These are phyloP conservation scores for Candida incommunis DNA, from an alignment of 805 yeast genomes.

Conservation along the genomic window DNA sequence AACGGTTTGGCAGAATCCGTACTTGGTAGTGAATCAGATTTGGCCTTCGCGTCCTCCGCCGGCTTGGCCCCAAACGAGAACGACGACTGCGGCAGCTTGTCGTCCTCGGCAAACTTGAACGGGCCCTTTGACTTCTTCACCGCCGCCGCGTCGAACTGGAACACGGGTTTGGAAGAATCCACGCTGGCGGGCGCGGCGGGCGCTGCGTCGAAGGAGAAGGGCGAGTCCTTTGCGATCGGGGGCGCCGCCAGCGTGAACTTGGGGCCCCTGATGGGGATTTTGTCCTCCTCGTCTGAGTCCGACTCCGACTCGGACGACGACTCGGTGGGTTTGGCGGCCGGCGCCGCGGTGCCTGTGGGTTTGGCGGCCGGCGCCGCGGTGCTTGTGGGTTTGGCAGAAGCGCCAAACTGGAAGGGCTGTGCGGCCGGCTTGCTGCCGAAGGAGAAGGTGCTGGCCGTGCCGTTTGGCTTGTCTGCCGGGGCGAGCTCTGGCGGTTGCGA, in stretches of 20 bases:
- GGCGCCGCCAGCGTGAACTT: slow-evolving; percentile 34
- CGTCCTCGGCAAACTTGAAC: slow-evolving; percentile 1
- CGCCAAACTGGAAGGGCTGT: not conserved
- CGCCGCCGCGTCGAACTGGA: slow-evolving; percentile 24
- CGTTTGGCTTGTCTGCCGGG: not conserved
- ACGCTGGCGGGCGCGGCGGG: slow-evolving; percentile 13
- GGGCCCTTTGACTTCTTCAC: not conserved
- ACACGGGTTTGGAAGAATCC: slow-evolving; percentile 15
- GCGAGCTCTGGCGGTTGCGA: not conserved
- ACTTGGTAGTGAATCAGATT: not conserved
- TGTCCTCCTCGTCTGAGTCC: slow-evolving; percentile 40
- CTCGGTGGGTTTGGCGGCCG: slow-evolving; percentile 13
- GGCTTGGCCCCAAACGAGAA: slow-evolving; percentile 1
- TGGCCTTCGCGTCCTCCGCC: not conserved
- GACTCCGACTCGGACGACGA: slow-evolving; percentile 31
- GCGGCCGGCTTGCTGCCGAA: not conserved
- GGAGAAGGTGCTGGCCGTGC: not conserved
- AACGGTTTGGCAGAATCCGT: slow-evolving; percentile 5
- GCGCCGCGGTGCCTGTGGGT: slow-evolving; percentile 9
- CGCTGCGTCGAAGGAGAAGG: slow-evolving; percentile 27
- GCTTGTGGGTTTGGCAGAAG: not conserved
- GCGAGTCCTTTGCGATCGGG: slow-evolving; percentile 37
- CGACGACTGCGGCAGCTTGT: slow-evolving; percentile 4
- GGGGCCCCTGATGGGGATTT: slow-evolving; percentile 59
- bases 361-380: slow-evolving; percentile 10